Evolutionary conservation across 345 rosid genomes (phyloP).

Genomic region (Corymbia maculata): DNA sequence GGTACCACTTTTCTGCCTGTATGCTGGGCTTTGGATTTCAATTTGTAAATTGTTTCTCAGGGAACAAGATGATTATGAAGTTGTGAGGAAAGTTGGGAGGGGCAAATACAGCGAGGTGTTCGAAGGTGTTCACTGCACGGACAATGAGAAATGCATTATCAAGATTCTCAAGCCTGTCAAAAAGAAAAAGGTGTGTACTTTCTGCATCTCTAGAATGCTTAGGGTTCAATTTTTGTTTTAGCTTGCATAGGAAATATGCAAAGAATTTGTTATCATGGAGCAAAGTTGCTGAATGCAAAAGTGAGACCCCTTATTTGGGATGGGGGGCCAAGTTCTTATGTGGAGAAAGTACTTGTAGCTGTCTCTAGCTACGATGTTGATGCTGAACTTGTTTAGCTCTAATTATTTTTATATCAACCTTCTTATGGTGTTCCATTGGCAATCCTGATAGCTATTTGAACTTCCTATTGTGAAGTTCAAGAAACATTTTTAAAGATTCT

Average conservation of each 20-base stretch:
- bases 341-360: not conserved
- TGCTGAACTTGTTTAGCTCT: not conserved
- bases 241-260: not conserved
- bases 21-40: not conserved
- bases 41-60: constrained; percentile 16
- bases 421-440: not conserved
- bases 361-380: not conserved
- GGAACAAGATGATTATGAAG: constrained; percentile 94
- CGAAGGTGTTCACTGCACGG: constrained; percentile 78
- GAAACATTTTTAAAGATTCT: not conserved
- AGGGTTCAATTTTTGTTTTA: not conserved
- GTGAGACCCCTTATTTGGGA: not conserved
- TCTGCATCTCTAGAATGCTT: not conserved
- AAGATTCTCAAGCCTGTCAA: constrained; percentile 97
- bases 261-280: not conserved
- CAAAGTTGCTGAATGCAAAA: not conserved
- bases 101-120: constrained; percentile 97
- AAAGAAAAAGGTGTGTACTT: constrained; percentile 80
- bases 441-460: not conserved
- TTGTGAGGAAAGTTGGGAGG: constrained; percentile 92
- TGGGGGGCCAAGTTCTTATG: not conserved
- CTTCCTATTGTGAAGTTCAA: not conserved
- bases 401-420: not conserved
- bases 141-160: constrained; percentile 77
- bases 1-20: not conserved